Evolutionary conservation across 2,329 filamentous ascomycete genomes (phyloP).

Genomic region (Apiospora marii): DNA sequence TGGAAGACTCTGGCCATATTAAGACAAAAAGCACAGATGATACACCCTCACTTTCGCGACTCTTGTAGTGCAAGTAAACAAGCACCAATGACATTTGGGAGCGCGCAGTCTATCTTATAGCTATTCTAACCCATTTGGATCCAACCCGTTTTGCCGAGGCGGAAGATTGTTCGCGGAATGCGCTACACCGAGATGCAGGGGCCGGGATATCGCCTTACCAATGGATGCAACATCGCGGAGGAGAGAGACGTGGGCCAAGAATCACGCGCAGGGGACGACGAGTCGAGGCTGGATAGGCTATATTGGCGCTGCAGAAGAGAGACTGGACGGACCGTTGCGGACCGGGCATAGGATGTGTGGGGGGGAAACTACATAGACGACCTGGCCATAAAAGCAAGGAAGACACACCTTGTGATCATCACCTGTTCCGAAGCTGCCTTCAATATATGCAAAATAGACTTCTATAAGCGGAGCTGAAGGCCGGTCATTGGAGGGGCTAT

Average conservation of each 20-base stretch:
- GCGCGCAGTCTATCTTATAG: not conserved
- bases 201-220: not conserved
- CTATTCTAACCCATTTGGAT: not conserved
- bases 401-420: not conserved
- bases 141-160: not conserved
- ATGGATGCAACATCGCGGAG: slow-evolving; percentile 9
- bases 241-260: slow-evolving; percentile 7
- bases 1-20: slow-evolving; percentile 3
- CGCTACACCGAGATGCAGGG: slow-evolving; percentile 13
- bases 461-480: slow-evolving; percentile 18
- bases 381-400: not conserved
- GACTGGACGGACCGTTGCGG: not conserved
- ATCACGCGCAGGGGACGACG: not conserved
- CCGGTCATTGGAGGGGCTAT: slow-evolving; percentile 7
- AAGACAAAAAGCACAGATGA: not conserved
- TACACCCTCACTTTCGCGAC: not conserved
- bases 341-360: not conserved
- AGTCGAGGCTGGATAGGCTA: not conserved
- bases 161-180: slow-evolving; percentile 15
- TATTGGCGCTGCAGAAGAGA: not conserved
- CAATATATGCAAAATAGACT: slow-evolving; percentile 2
- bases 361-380: not conserved
- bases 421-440: slow-evolving; percentile 6
- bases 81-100: not conserved
- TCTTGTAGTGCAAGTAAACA: not conserved